Conservation (phyloP, 140 eudicot species). For the Ambrosia hybrid region DNA sequence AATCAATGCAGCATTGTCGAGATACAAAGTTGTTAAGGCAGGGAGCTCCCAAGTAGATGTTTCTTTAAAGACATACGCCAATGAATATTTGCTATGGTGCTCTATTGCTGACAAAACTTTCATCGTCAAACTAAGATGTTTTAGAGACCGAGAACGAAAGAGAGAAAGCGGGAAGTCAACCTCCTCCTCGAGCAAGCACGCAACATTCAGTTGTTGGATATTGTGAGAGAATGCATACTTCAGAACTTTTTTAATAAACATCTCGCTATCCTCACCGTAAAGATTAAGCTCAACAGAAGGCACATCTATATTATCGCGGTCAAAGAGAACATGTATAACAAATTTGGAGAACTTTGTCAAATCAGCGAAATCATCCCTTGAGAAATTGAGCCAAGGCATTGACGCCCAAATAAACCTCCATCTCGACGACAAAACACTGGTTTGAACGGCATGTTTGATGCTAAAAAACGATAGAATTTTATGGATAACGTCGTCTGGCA, state of each 20-base stretch:
- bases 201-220: not conserved
- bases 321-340: slow-evolving; percentile 16
- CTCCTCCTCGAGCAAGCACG: not conserved
- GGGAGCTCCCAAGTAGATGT: not conserved
- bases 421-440: slow-evolving; percentile 32
- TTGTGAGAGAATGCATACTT: slow-evolving; percentile 13
- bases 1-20: not conserved
- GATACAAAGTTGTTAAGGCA: slow-evolving; percentile 16
- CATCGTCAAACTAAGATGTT: not conserved
- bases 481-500: slow-evolving; percentile 33
- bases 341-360: slow-evolving; percentile 15
- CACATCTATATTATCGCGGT: slow-evolving; percentile 1
- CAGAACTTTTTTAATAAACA: not conserved
- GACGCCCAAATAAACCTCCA: slow-evolving; percentile 29
- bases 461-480: slow-evolving; percentile 26
- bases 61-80: not conserved
- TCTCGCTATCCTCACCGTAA: not conserved
- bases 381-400: slow-evolving; percentile 17
- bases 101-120: not conserved
- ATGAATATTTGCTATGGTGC: not conserved
- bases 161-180: not conserved
- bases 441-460: slow-evolving; percentile 6
- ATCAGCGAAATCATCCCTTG: not conserved
- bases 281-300: not conserved
- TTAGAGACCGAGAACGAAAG: slow-evolving; percentile 1